These are phyloP conservation scores for Mariannaea sp. DNA, from an alignment of 2,329 filamentous ascomycete genomes.

Conservation along the genomic window DNA sequence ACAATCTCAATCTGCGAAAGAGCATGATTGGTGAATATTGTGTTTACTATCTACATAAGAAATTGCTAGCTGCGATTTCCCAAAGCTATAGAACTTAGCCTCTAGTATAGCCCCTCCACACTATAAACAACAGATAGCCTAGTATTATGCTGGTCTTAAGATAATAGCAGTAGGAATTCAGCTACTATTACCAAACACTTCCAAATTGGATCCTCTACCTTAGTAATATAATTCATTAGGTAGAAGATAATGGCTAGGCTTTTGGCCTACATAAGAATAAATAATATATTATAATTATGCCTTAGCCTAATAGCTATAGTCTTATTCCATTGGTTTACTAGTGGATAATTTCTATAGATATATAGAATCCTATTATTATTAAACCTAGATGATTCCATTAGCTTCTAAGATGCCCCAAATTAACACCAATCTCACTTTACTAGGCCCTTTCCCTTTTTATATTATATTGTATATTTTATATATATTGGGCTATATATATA, in stretches of 20 bases:
- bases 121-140: too few species aligned
- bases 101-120: too few species aligned
- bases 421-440: constrained; percentile 5
- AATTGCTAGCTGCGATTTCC: too few species aligned
- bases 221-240: neutral
- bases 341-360: neutral
- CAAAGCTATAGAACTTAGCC: too few species aligned
- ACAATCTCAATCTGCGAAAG: too few species aligned
- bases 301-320: neutral
- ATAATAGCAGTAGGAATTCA: too few species aligned
- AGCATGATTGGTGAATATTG: too few species aligned
- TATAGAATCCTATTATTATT: neutral
- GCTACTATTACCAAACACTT: neutral
- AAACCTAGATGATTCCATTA: neutral
- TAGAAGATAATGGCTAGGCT: neutral
- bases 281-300: neutral
- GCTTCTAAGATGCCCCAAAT: constrained; percentile 17
- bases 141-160: too few species aligned
- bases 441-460: neutral
- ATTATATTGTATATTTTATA: constrained; percentile 1
- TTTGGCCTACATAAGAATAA: neutral
- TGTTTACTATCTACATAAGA: too few species aligned
- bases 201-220: neutral
- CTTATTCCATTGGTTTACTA: neutral
- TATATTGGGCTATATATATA: constrained; percentile 10